Evolutionary conservation across 139 green algal species (phyloP), one percentile per base, ranked within the genome.

Genomic region (Yamagishiella unicocca): DNA sequence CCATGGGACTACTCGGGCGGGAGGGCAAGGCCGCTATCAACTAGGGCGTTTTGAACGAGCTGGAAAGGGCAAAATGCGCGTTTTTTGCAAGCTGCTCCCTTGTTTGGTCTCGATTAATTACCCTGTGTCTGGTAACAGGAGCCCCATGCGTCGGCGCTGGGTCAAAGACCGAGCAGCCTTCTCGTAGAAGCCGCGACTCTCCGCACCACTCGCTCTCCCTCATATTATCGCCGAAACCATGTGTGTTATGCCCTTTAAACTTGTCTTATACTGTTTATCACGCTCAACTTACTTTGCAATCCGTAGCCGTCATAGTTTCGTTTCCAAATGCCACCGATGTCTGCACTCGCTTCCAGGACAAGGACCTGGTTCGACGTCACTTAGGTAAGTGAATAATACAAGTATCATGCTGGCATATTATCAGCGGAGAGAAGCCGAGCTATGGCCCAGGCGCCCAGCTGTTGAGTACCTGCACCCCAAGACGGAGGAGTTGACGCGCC

Each of bases 241-340:
- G 50, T 12, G 50, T 12, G 50, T 12, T 12, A 58, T 25, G 50
- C 50, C 17, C 50, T 58, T 58, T 58, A 12, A 17, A 12, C 17
- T 58, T 25, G 50, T 29, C 19, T n/a, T 31, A n/a, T 6, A 67
- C 17, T 29, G 58, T 67, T 9, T 9, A 67, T 22, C 58, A 14
- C 17, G 58, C 6, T 33, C 3, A n/a, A 29, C 71, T 61, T 58
- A 50, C 79, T 55, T 66, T 85, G 79, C 29, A 85, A 53, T 4
- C 79, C 79, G 40, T 62, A 85, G 7, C 79, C 79, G 1, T 29
- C 19, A 19, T 85, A 85, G 8, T 76, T 76, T 5, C 61, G 25
- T 0, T 12, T 7, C 79, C 79, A 85, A 24, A 85, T 40, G 0
- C 79, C 79, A 22, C 79, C 79, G 0, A 85, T 25, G 6, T 62